Evolutionary conservation across 371 early-diverging fungal genomes (phyloP).

Genomic region (Umbelopsis sp.): DNA sequence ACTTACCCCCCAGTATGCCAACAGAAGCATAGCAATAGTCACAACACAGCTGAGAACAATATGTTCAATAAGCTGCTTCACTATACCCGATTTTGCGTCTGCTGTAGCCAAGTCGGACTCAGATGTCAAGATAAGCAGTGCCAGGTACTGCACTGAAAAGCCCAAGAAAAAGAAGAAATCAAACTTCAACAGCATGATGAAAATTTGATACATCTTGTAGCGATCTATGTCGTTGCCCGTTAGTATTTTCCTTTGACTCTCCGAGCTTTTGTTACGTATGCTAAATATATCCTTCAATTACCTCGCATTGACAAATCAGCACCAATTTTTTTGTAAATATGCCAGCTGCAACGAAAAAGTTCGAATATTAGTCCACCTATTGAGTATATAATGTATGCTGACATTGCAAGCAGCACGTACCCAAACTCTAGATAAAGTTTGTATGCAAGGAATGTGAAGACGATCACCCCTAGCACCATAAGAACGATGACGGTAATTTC

Average conservation of each 20-base stretch:
- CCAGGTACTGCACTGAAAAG: conserved; percentile 86
- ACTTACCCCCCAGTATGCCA: conserved; percentile 79
- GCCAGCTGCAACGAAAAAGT: conserved; percentile 60
- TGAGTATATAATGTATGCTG: too few relatives aligned
- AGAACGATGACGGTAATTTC: conserved; percentile 49
- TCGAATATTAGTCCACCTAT: too few relatives aligned
- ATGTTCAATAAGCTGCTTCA: conserved; percentile 52
- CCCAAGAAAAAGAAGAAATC: conserved; percentile 88
- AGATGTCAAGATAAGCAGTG: conserved; percentile 66
- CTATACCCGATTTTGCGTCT: conserved; percentile 62
- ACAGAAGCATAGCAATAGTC: conserved; percentile 66
- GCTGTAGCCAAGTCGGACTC: conserved; percentile 37
- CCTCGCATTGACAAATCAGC: conserved; percentile 87
- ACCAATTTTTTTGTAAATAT: conserved; percentile 92
- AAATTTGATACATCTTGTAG: conserved; percentile 85
- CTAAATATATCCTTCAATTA: conserved; percentile 31
- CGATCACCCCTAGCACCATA: conserved; percentile 38
- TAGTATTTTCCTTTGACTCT: not conserved
- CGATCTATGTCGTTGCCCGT: conserved; percentile 49
- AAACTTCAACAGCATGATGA: conserved; percentile 85
- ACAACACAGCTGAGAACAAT: conserved; percentile 79
- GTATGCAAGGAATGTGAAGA: conserved; percentile 47
- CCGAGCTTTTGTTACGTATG: not conserved
- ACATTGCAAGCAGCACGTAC: not conserved
- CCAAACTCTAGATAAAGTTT: conserved; percentile 55